Evolutionary conservation across 371 early-diverging fungal species (phyloP), one percentile per base, ranked within the genome.

Genomic region (Mucor sp.): DNA sequence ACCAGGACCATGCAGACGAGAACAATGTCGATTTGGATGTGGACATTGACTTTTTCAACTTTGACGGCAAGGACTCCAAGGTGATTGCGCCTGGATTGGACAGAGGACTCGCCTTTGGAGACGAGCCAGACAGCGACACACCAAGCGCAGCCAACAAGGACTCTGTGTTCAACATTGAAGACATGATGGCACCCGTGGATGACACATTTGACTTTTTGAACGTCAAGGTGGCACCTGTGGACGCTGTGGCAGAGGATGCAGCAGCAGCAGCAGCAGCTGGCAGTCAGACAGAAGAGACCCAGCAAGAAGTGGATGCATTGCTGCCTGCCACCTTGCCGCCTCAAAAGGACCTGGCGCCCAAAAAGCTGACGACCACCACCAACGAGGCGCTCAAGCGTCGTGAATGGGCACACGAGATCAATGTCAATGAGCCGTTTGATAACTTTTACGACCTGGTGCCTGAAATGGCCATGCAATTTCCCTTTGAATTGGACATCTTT

Each of bases 401-500:
- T 61, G 92, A 95, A 67, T 98, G 97, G 97, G 97, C 97, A 0
- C 95, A 97, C 69, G 89, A 93, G 47, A 90, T 98, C 25, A 94
- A 96, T 66, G 89, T 95, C 21, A 90, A 92, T 47, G 83, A 85
- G 30, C 88, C 89, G 2, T 94, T 96, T 71, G 87, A 90, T 47
- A 91, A 97, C 72, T 98, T 96, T 68, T 80, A 93, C 68, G 91
- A 93, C 41, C 71, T 91, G 3, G 93, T 94, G 0, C 93, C 93
- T 1, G 92, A 93, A 63, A 83, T 94, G 85, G 95, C 94, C 1
- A 87, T 87, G 71, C 73, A 89, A 78, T 99, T 89, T 77, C 93
- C 95, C 3, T 99, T 99, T 71, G 97, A 98, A 78, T 88, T 99
- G 58, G 99, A 99, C 77, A 88, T 89, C n/a, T 99, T 99, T 81